Evolutionary conservation across 495 filamentous ascomycete genomes (phyloP).

Genomic region (Massariosphaeria phaeospora): DNA sequence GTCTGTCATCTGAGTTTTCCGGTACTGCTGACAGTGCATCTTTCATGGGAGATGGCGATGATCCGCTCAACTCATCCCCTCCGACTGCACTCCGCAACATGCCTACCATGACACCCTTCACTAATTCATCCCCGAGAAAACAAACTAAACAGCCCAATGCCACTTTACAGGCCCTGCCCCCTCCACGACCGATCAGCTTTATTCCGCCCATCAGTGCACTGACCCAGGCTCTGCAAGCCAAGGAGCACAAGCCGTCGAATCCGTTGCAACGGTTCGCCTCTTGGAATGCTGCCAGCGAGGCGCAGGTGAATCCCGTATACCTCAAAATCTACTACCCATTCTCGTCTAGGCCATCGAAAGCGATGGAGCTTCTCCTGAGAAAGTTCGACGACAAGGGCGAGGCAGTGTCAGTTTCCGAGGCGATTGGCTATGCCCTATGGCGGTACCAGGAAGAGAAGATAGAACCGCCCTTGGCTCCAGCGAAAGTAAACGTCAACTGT

Average conservation of each 20-base stretch:
- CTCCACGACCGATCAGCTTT: slow-evolving; percentile 84
- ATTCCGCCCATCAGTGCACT: slow-evolving; percentile 72
- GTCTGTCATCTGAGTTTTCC: slow-evolving; percentile 64
- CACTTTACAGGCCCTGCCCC: slow-evolving; percentile 71
- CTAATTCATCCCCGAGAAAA: slow-evolving; percentile 54
- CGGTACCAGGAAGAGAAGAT: slow-evolving; percentile 77
- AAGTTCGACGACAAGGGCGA: slow-evolving; percentile 66
- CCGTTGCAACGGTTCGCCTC: slow-evolving; percentile 81
- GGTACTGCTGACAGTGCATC: slow-evolving; percentile 60
- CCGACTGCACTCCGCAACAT: slow-evolving; percentile 40
- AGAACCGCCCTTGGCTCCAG: slow-evolving; percentile 61
- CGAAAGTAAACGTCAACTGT: slow-evolving; percentile 77
- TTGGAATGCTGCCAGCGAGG: slow-evolving; percentile 80
- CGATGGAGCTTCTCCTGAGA: slow-evolving; percentile 56
- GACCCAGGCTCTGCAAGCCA: slow-evolving; percentile 66
- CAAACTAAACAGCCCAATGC: slow-evolving; percentile 51
- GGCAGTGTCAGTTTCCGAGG: slow-evolving; percentile 75
- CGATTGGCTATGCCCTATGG: slow-evolving; percentile 86
- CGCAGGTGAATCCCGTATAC: slow-evolving; percentile 60
- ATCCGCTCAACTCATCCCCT: slow-evolving; percentile 38
- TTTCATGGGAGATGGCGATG: slow-evolving; percentile 50
- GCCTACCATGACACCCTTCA: slow-evolving; percentile 32
- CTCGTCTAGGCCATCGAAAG: slow-evolving; percentile 59
- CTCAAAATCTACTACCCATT: slow-evolving; percentile 87
- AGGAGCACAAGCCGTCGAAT: slow-evolving; percentile 70